These are phyloP conservation scores for Aspergillus nanangensis DNA, from an alignment of 495 filamentous ascomycete genomes.

Conservation along the genomic window DNA sequence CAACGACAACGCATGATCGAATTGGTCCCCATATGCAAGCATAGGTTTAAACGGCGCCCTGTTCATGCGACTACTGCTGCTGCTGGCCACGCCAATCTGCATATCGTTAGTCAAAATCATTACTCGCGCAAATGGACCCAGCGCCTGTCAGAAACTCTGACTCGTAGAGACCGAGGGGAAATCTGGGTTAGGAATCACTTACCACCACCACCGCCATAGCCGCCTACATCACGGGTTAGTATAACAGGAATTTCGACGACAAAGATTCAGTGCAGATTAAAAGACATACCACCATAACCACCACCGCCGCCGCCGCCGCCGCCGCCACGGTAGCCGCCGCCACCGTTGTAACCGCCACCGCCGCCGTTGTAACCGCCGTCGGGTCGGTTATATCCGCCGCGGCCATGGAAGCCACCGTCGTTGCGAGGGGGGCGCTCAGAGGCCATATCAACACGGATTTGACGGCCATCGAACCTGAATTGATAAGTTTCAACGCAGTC, in stretches of 20 bases:
- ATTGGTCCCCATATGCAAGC: not conserved
- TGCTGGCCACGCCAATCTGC: conserved; percentile 32
- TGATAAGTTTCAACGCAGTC: conserved; percentile 5
- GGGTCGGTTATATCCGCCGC: conserved; percentile 38
- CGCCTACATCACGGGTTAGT: not conserved
- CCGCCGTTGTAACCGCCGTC: too few relatives aligned
- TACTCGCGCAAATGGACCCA: not conserved
- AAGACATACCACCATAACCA: conserved; percentile 17
- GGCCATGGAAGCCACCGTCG: conserved; percentile 41
- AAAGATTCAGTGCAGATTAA: too few relatives aligned
- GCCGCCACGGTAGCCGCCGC: conserved; percentile 32
- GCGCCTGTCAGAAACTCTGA: too few relatives aligned
- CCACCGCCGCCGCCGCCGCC: conserved; percentile 25
- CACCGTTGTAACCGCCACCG: too few relatives aligned
- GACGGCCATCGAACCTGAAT: conserved; percentile 87
- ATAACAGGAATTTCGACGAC: too few relatives aligned
- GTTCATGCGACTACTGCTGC: conserved; percentile 5
- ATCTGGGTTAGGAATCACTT: conserved; percentile 9
- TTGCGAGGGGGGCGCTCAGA: conserved; percentile 63
- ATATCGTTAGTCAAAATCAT: not conserved
- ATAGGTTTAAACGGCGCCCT: not conserved
- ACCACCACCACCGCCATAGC: conserved; percentile 34
- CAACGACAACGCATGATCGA: conserved; percentile 1
- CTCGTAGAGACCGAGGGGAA: not conserved
- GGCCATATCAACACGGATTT: conserved; percentile 94